Base-by-base conservation (phyloP, 306 rosid genomes). In the Cicer bijugum region DNA sequence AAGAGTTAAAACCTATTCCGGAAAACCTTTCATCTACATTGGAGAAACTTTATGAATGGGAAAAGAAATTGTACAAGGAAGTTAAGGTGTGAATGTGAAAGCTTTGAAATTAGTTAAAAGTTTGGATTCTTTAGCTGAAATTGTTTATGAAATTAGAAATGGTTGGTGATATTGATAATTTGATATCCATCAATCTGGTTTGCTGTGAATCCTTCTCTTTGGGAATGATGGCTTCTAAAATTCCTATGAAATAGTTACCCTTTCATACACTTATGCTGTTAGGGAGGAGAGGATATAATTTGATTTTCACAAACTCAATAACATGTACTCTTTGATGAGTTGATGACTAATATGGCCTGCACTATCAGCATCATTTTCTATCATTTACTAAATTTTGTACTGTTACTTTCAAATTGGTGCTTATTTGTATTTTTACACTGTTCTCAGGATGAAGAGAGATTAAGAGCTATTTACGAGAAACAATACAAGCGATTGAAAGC, bases 21-120 rank as follows among this genome's bases (percentile, higher is more conserved):
- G 87, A 85, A 71, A 90, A 89, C 77, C 95, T 95, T 71, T 88
- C 99, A 51, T 82, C 88, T 17, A 95, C 97, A 45, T 76, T 95
- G 83, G 97, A 91, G 83, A 86, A 82, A 75, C 97, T 95, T 73
- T 87, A 95, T 80, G 97, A 74, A 39, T 91, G 99, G 99, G 99
- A 95, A 84, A 90, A 88, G 87, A 95, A 95, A 76, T 78, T 95
- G 61, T 84, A 88, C 28, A 95, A 91, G 84, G 99, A 95, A 91
- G 90, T 95, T 52, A 91, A 90, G 99, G 99, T 95, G 84, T 60
- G 75, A 44, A 35, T 66, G 51, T 66, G 23, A 70, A 45, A 69
- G 35, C 8, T 1, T 53, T 67, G 57, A 56, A 71, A 37, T 60
- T 60, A 59, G 35, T 75, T 43, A 0, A 23, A 15, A 15, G 10